Base-by-base conservation (phyloP, 164 flowering plant genomes). In the Chimonanthus praecox region DNA sequence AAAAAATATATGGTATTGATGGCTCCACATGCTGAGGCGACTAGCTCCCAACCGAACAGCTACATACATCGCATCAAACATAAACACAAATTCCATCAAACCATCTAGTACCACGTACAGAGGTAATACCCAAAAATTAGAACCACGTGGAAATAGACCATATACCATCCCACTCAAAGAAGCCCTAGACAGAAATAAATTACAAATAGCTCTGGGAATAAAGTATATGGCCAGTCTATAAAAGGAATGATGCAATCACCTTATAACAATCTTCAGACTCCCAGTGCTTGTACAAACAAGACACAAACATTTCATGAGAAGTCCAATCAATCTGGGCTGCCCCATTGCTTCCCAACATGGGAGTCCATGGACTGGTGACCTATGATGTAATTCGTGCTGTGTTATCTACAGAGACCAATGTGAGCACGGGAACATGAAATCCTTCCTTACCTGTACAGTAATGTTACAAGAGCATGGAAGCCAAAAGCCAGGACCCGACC, bases 361-460 rank as follows among this genome's bases (percentile, higher is more conserved):
- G 60, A 54, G n/a, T 10, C 60, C 60, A 54, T 54, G 16, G 16
- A 54, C 16, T 11, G 60, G 60, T 33, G 33, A 33, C 33, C 33
- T 33, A 33, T 33, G 33, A 33, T 33, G 33, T 33, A 33, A 33
- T 33, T 1, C 33, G 33, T 33, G 33, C 33, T 33, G 33, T 33
- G 33, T 33, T 11, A 54, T 54, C 60, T 54, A n/a, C 60, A 54
- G 60, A 54, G 60, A 13, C 16, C 60, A 4, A 54, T 54, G 16
- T n/a, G 16, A 54, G 8, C 16, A 54, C 16, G 2, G 16, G 1
- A 54, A 54, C 60, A 54, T 54, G 2, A 3, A 15, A 54, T 54
- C 11, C 60, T 54, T 54, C 16, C 60, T 54, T 78, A 90, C 92
- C 97, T 88, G 88, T 87, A 88, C 92, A 88, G 60, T 79, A 82